These are phyloP conservation scores for Termitomyces sp. DNA, from an alignment of 768 basidiomycete species.

Conservation along the genomic window DNA sequence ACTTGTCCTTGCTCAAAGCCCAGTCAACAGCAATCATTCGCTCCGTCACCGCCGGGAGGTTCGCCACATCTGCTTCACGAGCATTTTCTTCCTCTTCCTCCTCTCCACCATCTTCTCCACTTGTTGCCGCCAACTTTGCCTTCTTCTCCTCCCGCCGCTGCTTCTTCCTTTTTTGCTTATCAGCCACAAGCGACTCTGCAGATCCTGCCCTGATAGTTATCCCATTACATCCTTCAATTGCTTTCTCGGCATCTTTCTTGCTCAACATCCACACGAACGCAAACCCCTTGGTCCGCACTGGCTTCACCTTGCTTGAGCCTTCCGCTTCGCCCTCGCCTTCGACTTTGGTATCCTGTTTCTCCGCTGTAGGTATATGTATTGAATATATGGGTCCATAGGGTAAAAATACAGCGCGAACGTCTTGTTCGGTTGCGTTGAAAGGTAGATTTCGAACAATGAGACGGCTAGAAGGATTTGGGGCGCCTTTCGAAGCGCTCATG, in stretches of 20 bases:
- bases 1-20: slow-evolving; percentile 92
- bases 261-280: slow-evolving; percentile 95
- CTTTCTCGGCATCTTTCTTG: slow-evolving; percentile 80
- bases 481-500: slow-evolving; percentile 22
- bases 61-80: slow-evolving; percentile 28
- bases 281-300: slow-evolving; percentile 66
- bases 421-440: slow-evolving; percentile 78
- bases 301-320: slow-evolving; percentile 18
- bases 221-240: slow-evolving; percentile 78
- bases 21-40: slow-evolving; percentile 91
- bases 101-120: slow-evolving; percentile 30
- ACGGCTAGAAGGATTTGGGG: slow-evolving; percentile 70
- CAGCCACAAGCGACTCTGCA: slow-evolving; percentile 49
- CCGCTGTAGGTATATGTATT: slow-evolving; percentile 67
- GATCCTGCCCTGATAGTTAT: slow-evolving; percentile 62
- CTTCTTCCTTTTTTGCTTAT: slow-evolving; percentile 70
- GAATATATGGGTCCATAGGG: slow-evolving; percentile 86
- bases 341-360: slow-evolving; percentile 19
- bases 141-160: slow-evolving; percentile 53
- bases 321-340: slow-evolving; percentile 26
- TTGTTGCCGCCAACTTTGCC: slow-evolving; percentile 30
- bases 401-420: slow-evolving; percentile 82
- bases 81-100: slow-evolving; percentile 30
- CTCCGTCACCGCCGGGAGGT: slow-evolving; percentile 36
- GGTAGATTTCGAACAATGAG: slow-evolving; percentile 92